Percentiles rank a stretch among this genome's conserved stretches.
Conservation (phyloP, 768 basidiomycete genomes). For the Naganishia antarctica region DNA sequence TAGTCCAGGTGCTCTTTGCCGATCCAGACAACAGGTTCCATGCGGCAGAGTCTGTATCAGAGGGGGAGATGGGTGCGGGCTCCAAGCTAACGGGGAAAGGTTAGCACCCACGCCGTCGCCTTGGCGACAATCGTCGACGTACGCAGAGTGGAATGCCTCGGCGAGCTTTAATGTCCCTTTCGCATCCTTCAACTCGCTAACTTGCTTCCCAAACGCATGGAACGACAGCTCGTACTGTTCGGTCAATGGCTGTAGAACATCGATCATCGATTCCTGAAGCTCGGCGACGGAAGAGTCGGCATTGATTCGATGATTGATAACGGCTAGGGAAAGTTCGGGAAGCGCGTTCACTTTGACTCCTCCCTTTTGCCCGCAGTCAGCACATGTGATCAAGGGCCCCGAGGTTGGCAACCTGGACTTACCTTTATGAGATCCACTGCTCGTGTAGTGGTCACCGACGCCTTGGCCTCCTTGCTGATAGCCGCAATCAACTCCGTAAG, state of each 20-base stretch:
- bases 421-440: slow-evolving; percentile 40
- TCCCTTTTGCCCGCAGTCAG: slow-evolving; percentile 21
- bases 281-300: slow-evolving; percentile 37
- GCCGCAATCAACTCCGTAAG: slow-evolving; percentile 50
- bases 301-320: slow-evolving; percentile 47
- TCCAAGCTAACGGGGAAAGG: slow-evolving; percentile 30
- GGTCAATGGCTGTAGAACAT: slow-evolving; percentile 33
- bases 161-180: slow-evolving; percentile 34
- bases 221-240: slow-evolving; percentile 38
- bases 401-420: background rate
- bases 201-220: slow-evolving; percentile 36
- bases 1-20: slow-evolving; percentile 33
- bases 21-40: slow-evolving; percentile 42
- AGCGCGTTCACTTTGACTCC: slow-evolving; percentile 36
- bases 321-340: slow-evolving; percentile 41
- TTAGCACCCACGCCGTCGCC: slow-evolving; percentile 29
- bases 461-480: slow-evolving; percentile 29
- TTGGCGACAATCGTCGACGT: background rate
- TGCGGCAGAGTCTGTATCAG: slow-evolving; percentile 33
- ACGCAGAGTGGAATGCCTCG: slow-evolving; percentile 35
- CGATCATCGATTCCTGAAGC: slow-evolving; percentile 34
- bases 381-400: background rate
- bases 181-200: slow-evolving; percentile 18
- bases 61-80: slow-evolving; percentile 40
- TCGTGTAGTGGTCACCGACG: slow-evolving; percentile 39